Base-by-base conservation (phyloP, 495 filamentous ascomycete species). In the Aspergillus sclerotioniger region DNA sequence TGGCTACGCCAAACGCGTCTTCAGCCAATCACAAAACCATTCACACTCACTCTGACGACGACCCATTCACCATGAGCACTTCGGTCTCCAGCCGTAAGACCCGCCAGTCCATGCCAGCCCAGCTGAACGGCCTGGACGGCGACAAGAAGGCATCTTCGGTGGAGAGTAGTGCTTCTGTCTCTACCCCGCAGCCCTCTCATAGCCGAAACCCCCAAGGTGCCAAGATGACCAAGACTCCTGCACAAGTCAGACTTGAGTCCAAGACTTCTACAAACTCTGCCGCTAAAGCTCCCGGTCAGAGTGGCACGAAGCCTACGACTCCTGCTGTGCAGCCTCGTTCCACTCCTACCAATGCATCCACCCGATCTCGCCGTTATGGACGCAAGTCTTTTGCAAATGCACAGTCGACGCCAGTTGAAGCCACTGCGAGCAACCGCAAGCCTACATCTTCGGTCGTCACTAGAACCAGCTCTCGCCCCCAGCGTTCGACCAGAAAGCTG, bases 51-150 rank as follows among this genome's bases (percentile, higher is more conserved):
- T 17, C 54, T 1, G 54, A 35, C 2, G 54, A 35, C 25, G 53
- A 55, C 48, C 6, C 54, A 16, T 52, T 46, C 17, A 53, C 35
- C 19, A 55, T 58, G 55, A 45, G 29, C 10, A 52, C 57, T 15
- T 39, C 39, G 3, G 2, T 51, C 3, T 57, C 61, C n/a, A 54
- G 15, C 20, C 60, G 54, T 29, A 54, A 56, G 46, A 46, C 55
- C 20, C 49, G 62, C 56, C 60, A 62, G 45, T 63, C 66, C 12
- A 56, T 65, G 47, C 49, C 61, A 25, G 59, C 60, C 13, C 63
- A 63, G 21, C 31, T 45, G 32, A 57, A 62, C 47, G 56, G 35
- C 10, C 19, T 51, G 33, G 54, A 12, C 17, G 21, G 19, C 13
- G 51, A 59, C 16, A 57, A 61, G 29, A 58, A 44, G 17, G 39